These are phyloP conservation scores for Ceratocystis destructans DNA, from an alignment of 2,329 filamentous ascomycete genomes.

Conservation along the genomic window DNA sequence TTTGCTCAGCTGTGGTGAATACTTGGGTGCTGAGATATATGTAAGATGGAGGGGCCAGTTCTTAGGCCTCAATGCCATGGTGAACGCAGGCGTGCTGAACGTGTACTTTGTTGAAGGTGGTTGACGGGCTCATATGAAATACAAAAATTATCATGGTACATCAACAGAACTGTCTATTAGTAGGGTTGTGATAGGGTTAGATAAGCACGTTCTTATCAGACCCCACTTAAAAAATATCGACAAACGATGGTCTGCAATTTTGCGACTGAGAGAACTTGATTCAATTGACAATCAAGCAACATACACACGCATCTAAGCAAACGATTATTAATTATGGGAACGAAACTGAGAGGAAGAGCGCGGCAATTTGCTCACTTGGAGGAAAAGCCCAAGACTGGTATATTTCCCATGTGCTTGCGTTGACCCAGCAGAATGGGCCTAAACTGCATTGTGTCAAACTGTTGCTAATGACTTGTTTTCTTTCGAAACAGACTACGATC, in stretches of 20 bases:
- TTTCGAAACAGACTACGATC: constrained; percentile 54
- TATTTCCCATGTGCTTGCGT: not conserved
- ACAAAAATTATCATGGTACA: not conserved
- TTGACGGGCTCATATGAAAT: not conserved
- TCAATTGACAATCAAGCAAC: not conserved
- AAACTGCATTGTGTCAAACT: not conserved
- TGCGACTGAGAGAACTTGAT: constrained; percentile 14
- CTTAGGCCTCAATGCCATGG: constrained; percentile 28
- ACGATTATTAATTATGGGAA: constrained; percentile 4
- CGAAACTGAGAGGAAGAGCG: constrained; percentile 17
- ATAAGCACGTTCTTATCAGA: constrained; percentile 17
- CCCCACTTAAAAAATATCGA: constrained; percentile 19
- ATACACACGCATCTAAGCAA: not conserved
- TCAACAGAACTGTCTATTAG: no score
- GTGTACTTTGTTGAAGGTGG: not conserved
- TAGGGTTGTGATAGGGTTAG: constrained; percentile 16
- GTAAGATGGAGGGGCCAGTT: constrained; percentile 44
- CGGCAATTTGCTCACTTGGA: constrained; percentile 17
- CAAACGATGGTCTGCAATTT: constrained; percentile 9
- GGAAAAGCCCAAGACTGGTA: constrained; percentile 17
- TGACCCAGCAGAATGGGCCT: not conserved
- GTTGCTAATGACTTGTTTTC: not conserved
- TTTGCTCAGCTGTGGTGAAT: constrained; percentile 34
- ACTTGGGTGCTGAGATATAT: constrained; percentile 39
- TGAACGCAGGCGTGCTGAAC: not conserved